Conservation (phyloP, 192 early-diverging fungal genomes). For the Gaertneriomyces sp. region DNA sequence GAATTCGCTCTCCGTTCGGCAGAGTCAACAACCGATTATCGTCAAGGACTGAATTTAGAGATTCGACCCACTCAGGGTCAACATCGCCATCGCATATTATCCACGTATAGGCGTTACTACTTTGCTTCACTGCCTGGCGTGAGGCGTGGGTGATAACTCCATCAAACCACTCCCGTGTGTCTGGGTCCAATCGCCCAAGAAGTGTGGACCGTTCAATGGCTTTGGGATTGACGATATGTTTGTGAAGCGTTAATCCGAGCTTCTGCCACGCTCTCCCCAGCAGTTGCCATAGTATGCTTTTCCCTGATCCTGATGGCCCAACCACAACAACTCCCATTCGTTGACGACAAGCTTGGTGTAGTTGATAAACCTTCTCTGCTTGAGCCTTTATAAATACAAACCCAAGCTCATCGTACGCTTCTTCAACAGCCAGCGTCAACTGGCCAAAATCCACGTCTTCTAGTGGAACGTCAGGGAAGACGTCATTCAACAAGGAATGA, state of each 20-base stretch:
- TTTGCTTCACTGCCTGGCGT: conserved; percentile 53
- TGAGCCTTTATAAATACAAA: conserved; percentile 48
- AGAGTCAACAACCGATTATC: conserved; percentile 58
- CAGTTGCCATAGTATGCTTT: conserved; percentile 47
- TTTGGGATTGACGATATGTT: conserved; percentile 52
- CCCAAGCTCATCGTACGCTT: conserved; percentile 47
- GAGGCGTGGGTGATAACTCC: conserved; percentile 55
- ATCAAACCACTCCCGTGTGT: conserved; percentile 60
- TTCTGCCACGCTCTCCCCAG: conserved; percentile 46
- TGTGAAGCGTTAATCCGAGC: conserved; percentile 41
- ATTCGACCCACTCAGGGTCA: conserved; percentile 62
- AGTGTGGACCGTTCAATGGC: conserved; percentile 50
- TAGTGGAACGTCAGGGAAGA: conserved; percentile 46
- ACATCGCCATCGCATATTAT: conserved; percentile 61
- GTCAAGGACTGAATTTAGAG: conserved; percentile 58
- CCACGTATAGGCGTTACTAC: conserved; percentile 48
- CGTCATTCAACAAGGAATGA: conserved; percentile 49
- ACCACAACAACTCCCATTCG: conserved; percentile 63
- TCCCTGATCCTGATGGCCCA: conserved; percentile 56
- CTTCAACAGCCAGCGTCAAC: conserved; percentile 38
- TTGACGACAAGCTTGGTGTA: conserved; percentile 55
- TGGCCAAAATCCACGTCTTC: conserved; percentile 51
- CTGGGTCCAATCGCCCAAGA: conserved; percentile 58
- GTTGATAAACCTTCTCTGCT: conserved; percentile 53
- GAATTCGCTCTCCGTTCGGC: conserved; percentile 63